Base-by-base conservation (phyloP, 352 stramenopile species). In the Hyaloperonospora brassicae region DNA sequence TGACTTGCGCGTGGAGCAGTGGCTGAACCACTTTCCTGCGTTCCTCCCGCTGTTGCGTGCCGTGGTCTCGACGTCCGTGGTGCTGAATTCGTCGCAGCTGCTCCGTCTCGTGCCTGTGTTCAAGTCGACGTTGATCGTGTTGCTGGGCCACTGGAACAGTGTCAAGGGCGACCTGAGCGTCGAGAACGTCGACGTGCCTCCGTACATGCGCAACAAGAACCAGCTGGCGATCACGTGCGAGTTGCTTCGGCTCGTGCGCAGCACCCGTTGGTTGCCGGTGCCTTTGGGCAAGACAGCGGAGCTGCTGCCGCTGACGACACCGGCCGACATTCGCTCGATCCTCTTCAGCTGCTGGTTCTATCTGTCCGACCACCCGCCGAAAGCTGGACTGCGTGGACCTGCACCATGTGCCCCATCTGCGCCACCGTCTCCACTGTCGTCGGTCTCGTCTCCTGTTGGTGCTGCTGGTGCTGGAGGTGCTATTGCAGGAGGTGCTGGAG, bases 321-420 rank as follows among this genome's bases (percentile, higher is more conserved):
- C 83, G 0, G 67, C 67, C 6, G 83, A 93, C 39, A 86, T 91
- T 35, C 80, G 83, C 22, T 65, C 63, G 0, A 87, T 93, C 50
- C 71, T 93, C 36, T 88, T 89, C 34, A 86, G 76, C 59, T 87
- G 79, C 55, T 93, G 83, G 83, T 88, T 87, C 53, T 93, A 84
- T 56, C 68, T 93, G 41, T 73, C 74, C 1, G 81, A 93, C 46
- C 75, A 89, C 25, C 80, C 83, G 7, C 83, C 83, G 6, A 63
- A 50, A 1, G 47, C 38, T 10, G 66, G 65, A 2, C 72, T 64
- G 0, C 50, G 62, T 17, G 72, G 59, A 0, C 60, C 66, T 0
- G 80, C 73, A 17, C 73, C 73, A n/a, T n/a, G n/a, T 5, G 66
- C 66, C 2, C 76, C 73, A 23, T 80, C 70, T 0, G 64, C 70